These are phyloP conservation scores for Sclerotinia subarctica DNA, from an alignment of 2,329 filamentous ascomycete genomes.

Conservation along the genomic window DNA sequence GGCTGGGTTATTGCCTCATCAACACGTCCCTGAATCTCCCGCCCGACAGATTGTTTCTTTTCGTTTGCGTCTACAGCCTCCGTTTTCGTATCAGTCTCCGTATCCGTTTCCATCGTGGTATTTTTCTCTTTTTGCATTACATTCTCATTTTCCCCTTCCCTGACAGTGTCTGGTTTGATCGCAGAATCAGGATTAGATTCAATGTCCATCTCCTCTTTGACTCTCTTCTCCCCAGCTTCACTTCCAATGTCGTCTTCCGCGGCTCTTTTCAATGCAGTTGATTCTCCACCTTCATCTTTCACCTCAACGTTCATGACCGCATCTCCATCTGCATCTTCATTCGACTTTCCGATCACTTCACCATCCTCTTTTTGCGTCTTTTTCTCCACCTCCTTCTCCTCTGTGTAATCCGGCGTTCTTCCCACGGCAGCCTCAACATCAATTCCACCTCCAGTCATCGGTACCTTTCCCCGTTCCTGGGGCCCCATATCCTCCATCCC, in stretches of 20 bases:
- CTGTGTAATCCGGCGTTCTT: conserved; percentile 39
- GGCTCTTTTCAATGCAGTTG: conserved; percentile 52
- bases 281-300: conserved; percentile 25
- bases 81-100: neutral
- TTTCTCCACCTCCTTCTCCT: conserved; percentile 46
- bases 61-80: conserved; percentile 3
- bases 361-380: conserved; percentile 55
- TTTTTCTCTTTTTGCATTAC: neutral
- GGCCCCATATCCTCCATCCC: conserved; percentile 84
- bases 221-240: conserved; percentile 21
- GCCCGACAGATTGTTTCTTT: conserved; percentile 24
- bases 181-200: neutral
- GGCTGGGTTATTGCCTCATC: neutral
- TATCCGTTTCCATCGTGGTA: neutral
- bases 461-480: conserved; percentile 48
- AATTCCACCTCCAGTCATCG: conserved; percentile 44
- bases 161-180: neutral
- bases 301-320: conserved; percentile 26
- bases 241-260: conserved; percentile 48
- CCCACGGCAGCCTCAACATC: conserved; percentile 61
- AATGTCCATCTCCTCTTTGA: conserved; percentile 13
- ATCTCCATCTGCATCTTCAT: conserved; percentile 34
- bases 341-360: conserved; percentile 40
- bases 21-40: conserved; percentile 1
- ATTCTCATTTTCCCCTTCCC: neutral